Percentiles rank a stretch among this genome's conserved stretches.
Conservation (phyloP, 2,329 filamentous ascomycete species). For the Diaporthe destruens region DNA sequence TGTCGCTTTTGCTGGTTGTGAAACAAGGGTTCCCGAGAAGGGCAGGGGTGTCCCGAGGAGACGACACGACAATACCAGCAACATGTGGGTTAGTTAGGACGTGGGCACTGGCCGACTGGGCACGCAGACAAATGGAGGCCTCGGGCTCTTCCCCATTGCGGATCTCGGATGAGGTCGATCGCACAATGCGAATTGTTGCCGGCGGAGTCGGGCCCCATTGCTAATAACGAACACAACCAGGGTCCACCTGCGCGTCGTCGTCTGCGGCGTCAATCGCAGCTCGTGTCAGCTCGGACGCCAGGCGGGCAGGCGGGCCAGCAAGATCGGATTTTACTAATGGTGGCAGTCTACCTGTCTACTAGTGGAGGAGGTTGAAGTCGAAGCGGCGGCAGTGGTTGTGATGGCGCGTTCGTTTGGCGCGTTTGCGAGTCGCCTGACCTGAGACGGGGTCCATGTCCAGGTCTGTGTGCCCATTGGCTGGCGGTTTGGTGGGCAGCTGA, state of each 20-base stretch:
- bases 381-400: background rate
- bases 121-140: conserved; percentile 23
- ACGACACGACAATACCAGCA: background rate
- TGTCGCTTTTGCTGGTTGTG: conserved; percentile 24
- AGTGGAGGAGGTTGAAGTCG: background rate
- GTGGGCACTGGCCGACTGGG: background rate
- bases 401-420: conserved; percentile 7
- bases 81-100: background rate
- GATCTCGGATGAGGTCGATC: conserved; percentile 31
- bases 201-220: conserved; percentile 10
- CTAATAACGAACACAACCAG: conserved; percentile 13
- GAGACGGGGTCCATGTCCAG: conserved; percentile 19
- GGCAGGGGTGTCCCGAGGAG: background rate
- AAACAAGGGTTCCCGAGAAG: conserved; percentile 26
- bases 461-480: conserved; percentile 1
- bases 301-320: background rate
- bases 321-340: conserved; percentile 1
- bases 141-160: conserved; percentile 29
- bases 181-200: conserved; percentile 1
- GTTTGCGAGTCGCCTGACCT: conserved; percentile 25
- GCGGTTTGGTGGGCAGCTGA: background rate
- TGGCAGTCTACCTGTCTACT: background rate
- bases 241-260: conserved; percentile 15
- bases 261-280: conserved; percentile 17
- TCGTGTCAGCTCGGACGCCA: conserved; percentile 7